These are phyloP conservation scores for Penicillium riverlandense DNA, from an alignment of 495 filamentous ascomycete species.

Conservation along the genomic window DNA sequence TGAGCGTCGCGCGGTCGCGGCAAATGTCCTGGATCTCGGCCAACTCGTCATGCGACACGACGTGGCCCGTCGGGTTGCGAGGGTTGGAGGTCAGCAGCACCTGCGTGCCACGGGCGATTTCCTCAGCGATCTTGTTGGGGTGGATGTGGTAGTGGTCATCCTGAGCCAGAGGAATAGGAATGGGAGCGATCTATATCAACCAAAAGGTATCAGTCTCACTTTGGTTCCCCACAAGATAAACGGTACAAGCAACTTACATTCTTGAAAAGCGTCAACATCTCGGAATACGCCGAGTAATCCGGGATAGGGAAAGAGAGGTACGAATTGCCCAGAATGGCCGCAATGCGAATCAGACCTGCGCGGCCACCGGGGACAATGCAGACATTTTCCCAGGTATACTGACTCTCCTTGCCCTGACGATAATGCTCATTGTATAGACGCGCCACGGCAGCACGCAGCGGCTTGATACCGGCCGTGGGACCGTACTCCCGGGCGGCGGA, in stretches of 20 bases:
- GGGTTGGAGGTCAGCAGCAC: constrained; percentile 97
- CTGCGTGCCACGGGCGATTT: constrained; percentile 77
- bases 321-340: constrained; percentile 85
- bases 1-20: constrained; percentile 80
- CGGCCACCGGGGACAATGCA: constrained; percentile 92
- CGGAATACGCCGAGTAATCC: constrained; percentile 79
- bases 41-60: constrained; percentile 72
- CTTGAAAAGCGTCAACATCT: constrained; percentile 90
- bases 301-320: constrained; percentile 85
- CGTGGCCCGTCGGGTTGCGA: constrained; percentile 87
- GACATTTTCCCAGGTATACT: constrained; percentile 99
- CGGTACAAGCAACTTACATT: constrained; percentile 45
- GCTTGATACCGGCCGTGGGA: constrained; percentile 89
- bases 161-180: constrained; percentile 77
- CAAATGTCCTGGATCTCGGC: constrained; percentile 87
- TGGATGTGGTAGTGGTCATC: constrained; percentile 87
- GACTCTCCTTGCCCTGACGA: constrained; percentile 74
- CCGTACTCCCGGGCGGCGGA: constrained; percentile 80
- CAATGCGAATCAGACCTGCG: constrained; percentile 88
- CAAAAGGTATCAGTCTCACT: constrained; percentile 2
- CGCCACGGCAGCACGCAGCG: constrained; percentile 82
- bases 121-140: constrained; percentile 83
- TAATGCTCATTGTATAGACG: constrained; percentile 90
- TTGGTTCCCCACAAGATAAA: not conserved
- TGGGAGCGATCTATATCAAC: constrained; percentile 66